Percentiles rank a stretch among this genome's conserved stretches.
phyloP scores from a whole-genome alignment of 371 early-diverging fungal species.

The Mortierella polycephala region DNA sequence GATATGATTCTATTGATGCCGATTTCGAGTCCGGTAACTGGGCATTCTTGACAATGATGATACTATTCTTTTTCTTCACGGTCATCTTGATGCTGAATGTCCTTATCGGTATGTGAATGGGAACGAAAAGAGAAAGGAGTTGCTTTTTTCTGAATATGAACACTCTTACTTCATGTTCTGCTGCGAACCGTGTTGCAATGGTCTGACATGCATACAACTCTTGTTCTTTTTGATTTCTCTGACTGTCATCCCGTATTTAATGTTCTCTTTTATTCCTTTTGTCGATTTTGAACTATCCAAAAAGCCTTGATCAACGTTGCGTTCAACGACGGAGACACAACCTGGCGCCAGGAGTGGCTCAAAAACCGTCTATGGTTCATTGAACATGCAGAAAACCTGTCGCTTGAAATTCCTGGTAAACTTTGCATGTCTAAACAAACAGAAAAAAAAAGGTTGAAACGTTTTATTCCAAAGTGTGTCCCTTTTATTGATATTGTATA shows the following conservation, averaged over 20 bases:
- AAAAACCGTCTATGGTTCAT: slow-evolving; percentile 2
- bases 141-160: too few relatives aligned
- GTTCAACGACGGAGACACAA: background rate
- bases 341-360: slow-evolving; percentile 3
- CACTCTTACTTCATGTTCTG: too few relatives aligned
- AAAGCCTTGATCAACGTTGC: slow-evolving; percentile 9
- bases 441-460: too few relatives aligned
- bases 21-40: background rate
- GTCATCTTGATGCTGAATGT: slow-evolving; percentile 31
- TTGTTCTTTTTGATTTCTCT: too few relatives aligned
- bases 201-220: too few relatives aligned
- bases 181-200: too few relatives aligned
- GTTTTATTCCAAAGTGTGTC: background rate
- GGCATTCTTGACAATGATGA: slow-evolving; percentile 15
- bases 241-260: too few relatives aligned
- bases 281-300: too few relatives aligned
- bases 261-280: too few relatives aligned
- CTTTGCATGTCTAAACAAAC: background rate
- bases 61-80: slow-evolving; percentile 23
- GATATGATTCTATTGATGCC: slow-evolving; percentile 8
- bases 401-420: slow-evolving; percentile 11
- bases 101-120: slow-evolving; percentile 28
- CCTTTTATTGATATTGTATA: background rate
- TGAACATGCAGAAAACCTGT: background rate
- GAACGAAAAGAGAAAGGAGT: too few relatives aligned